Conservation (phyloP, 2,329 filamentous ascomycete species). For the Chaetomium sp. region DNA sequence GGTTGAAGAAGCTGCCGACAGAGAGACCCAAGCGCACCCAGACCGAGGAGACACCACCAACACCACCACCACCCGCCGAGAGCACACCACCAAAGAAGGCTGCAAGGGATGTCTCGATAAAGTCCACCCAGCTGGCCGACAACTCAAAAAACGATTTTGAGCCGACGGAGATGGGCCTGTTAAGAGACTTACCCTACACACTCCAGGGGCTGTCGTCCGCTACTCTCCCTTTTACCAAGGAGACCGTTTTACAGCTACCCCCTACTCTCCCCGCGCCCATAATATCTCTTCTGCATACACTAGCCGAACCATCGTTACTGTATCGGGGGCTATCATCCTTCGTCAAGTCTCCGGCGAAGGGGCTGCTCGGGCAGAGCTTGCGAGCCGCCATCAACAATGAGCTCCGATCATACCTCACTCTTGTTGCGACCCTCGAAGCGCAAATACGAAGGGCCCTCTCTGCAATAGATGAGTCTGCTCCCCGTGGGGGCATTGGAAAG, state of each 20-base stretch:
- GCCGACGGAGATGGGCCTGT: slow-evolving; percentile 65
- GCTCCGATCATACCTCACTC: slow-evolving; percentile 82
- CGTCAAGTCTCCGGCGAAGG: slow-evolving; percentile 76
- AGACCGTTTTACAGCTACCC: slow-evolving; percentile 73
- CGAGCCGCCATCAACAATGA: slow-evolving; percentile 83
- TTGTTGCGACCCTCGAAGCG: slow-evolving; percentile 89
- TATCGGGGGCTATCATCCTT: slow-evolving; percentile 81
- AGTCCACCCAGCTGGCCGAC: slow-evolving; percentile 59
- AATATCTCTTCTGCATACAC: slow-evolving; percentile 80
- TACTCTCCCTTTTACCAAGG: slow-evolving; percentile 73
- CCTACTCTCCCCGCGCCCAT: slow-evolving; percentile 78
- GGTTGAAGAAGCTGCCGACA: slow-evolving; percentile 49
- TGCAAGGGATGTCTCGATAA: slow-evolving; percentile 56
- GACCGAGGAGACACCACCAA: slow-evolving; percentile 37
- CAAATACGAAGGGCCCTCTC: slow-evolving; percentile 84
- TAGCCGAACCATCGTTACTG: slow-evolving; percentile 91
- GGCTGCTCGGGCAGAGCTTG: slow-evolving; percentile 88
- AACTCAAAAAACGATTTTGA: slow-evolving; percentile 58
- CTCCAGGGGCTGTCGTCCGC: slow-evolving; percentile 89
- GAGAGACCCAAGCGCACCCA: slow-evolving; percentile 45
- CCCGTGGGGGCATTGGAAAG: slow-evolving; percentile 74
- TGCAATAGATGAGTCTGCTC: slow-evolving; percentile 67
- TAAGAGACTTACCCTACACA: slow-evolving; percentile 87
- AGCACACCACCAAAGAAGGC: slow-evolving; percentile 36
- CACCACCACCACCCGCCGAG: slow-evolving; percentile 20